A percentile compares a stretch with the other conserved stretches of the same genome.
These are phyloP conservation scores for Porphyrellus cyaneotinctus DNA, from an alignment of 768 basidiomycete genomes.

Conservation along the genomic window DNA sequence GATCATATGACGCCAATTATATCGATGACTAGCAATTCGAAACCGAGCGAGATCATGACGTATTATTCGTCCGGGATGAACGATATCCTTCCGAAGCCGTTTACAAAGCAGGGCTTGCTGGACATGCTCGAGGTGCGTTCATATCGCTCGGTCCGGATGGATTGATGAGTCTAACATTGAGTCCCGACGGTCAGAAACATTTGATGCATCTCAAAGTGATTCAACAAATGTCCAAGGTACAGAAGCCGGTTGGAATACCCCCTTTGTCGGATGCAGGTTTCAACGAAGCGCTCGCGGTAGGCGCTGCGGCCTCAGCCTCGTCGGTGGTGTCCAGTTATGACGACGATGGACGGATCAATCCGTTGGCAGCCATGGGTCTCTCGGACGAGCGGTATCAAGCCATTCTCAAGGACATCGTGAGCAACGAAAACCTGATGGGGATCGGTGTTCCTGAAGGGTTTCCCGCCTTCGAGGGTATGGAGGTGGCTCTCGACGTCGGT, in stretches of 20 bases:
- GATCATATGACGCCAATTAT: slow-evolving; percentile 96
- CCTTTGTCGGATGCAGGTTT: slow-evolving; percentile 51
- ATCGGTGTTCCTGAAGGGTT: slow-evolving; percentile 33
- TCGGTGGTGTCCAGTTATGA: slow-evolving; percentile 31
- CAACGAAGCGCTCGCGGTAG: slow-evolving; percentile 51
- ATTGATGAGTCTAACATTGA: not conserved
- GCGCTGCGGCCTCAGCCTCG: slow-evolving; percentile 23
- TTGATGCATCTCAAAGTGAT: slow-evolving; percentile 83
- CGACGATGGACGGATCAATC: slow-evolving; percentile 63
- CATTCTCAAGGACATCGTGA: slow-evolving; percentile 71
- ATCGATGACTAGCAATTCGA: slow-evolving; percentile 95
- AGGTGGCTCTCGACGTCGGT: slow-evolving; percentile 7
- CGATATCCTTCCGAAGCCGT: slow-evolving; percentile 94
- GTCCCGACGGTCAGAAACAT: slow-evolving; percentile 56
- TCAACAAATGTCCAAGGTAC: slow-evolving; percentile 66
- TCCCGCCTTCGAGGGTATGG: slow-evolving; percentile 16
- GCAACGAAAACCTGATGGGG: slow-evolving; percentile 54
- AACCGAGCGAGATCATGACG: slow-evolving; percentile 86
- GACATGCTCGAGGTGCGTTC: slow-evolving; percentile 81
- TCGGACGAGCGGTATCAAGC: slow-evolving; percentile 83
- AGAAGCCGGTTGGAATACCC: slow-evolving; percentile 59
- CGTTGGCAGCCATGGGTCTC: slow-evolving; percentile 82
- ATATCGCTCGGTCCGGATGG: not conserved
- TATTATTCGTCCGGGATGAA: slow-evolving; percentile 82
- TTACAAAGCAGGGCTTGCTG: slow-evolving; percentile 88